These are phyloP conservation scores for Lepiota subincarnata DNA, from an alignment of 768 basidiomycete species.

Conservation along the genomic window DNA sequence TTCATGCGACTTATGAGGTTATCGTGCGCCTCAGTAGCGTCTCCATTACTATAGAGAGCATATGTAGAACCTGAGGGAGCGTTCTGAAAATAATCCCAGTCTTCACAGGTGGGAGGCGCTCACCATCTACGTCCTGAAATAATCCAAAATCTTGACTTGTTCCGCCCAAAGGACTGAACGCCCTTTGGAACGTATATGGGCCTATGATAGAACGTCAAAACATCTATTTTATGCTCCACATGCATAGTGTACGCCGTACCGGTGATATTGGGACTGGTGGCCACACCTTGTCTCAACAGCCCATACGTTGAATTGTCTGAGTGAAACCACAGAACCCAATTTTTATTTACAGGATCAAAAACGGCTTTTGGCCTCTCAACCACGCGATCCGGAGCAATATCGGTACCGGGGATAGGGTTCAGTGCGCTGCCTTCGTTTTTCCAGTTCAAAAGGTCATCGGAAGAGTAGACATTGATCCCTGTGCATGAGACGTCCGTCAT, in stretches of 20 bases:
- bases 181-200: background rate
- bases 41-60: slow-evolving; percentile 7
- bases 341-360: slow-evolving; percentile 19
- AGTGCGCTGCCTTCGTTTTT: slow-evolving; percentile 23
- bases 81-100: background rate
- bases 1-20: slow-evolving; percentile 7
- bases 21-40: slow-evolving; percentile 4
- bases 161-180: slow-evolving; percentile 1
- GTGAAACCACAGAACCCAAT: slow-evolving; percentile 28
- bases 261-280: slow-evolving; percentile 24
- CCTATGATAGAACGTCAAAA: background rate
- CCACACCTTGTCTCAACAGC: slow-evolving; percentile 22
- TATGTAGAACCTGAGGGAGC: background rate
- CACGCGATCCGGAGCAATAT: slow-evolving; percentile 22
- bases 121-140: slow-evolving; percentile 6
- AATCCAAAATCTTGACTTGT: slow-evolving; percentile 8
- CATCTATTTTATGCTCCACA: too few species aligned
- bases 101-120: background rate
- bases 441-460: slow-evolving; percentile 25
- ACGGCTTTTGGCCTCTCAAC: slow-evolving; percentile 24
- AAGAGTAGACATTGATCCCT: slow-evolving; percentile 23
- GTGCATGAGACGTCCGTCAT: too few species aligned
- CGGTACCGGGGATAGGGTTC: slow-evolving; percentile 22
- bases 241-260: slow-evolving; percentile 10
- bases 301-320: slow-evolving; percentile 26